Percentiles rank a stretch among this genome's conserved stretches.
phyloP scores from a whole-genome alignment of 495 filamentous ascomycete species.

The Lasiosphaeriaceae sp. region DNA sequence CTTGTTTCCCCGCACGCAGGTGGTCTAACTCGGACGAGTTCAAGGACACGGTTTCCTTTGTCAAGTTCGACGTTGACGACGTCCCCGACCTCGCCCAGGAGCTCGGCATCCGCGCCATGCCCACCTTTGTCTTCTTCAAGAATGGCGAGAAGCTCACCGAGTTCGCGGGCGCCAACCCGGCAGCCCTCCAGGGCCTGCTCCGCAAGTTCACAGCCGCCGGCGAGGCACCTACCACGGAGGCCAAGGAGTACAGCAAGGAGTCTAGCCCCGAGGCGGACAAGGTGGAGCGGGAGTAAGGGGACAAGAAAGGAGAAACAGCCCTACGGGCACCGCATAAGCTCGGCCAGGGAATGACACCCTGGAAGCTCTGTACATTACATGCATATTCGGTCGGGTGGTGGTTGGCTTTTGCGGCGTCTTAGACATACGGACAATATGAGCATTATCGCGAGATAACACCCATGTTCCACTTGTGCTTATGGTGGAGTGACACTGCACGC shows the following conservation, averaged over 20 bases:
- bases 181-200: conserved; percentile 17
- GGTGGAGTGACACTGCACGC: too few relatives aligned
- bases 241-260: neutral
- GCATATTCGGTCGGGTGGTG: neutral
- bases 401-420: neutral
- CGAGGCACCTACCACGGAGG: neutral
- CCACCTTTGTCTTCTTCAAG: conserved; percentile 87
- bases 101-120: conserved; percentile 89
- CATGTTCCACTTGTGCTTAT: too few relatives aligned
- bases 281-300: neutral
- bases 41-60: conserved; percentile 59
- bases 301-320: neutral
- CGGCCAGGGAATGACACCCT: neutral
- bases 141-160: conserved; percentile 58
- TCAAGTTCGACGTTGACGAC: conserved; percentile 91
- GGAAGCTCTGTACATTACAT: neutral
- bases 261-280: neutral
- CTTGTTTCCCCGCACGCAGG: conserved; percentile 25
- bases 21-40: conserved; percentile 50
- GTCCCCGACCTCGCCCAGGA: conserved; percentile 71
- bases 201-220: conserved; percentile 12
- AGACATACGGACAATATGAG: neutral
- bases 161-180: conserved; percentile 78
- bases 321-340: neutral
- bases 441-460: neutral